These are phyloP conservation scores for Tubosaeta sp. DNA, from an alignment of 768 basidiomycete species.

Conservation along the genomic window DNA sequence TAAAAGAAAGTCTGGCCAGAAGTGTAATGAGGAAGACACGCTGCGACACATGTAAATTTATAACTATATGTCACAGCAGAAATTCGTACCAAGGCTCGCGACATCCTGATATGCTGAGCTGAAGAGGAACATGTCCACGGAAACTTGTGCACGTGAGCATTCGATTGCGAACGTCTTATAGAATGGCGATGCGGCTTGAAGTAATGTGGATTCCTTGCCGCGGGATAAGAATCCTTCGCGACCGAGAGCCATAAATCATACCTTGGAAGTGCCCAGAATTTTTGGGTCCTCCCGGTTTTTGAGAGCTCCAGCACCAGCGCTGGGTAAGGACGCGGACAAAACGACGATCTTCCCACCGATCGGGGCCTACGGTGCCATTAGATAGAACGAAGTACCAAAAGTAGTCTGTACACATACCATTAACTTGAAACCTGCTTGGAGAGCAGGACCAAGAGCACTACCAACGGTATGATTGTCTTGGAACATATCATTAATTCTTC, in stretches of 20 bases:
- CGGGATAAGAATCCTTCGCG: conserved; percentile 1
- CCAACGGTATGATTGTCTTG: conserved; percentile 91
- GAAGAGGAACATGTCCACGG: conserved; percentile 99
- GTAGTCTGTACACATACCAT: conserved; percentile 51
- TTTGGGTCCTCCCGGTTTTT: conserved; percentile 98
- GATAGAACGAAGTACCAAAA: background rate
- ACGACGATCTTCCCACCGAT: conserved; percentile 95
- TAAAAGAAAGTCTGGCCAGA: conserved; percentile 98
- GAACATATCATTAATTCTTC: conserved; percentile 93
- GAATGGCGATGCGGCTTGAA: conserved; percentile 92
- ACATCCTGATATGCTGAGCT: conserved; percentile 92
- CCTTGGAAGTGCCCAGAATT: conserved; percentile 91
- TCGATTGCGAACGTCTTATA: conserved; percentile 99
- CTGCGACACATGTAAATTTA: conserved; percentile 35
- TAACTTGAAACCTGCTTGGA: conserved; percentile 94
- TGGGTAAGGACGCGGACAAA: conserved; percentile 82
- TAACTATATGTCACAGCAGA: background rate
- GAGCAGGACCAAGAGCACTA: conserved; percentile 89
- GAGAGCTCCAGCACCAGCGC: conserved; percentile 81
- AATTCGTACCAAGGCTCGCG: conserved; percentile 69
- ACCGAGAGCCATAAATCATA: conserved; percentile 20
- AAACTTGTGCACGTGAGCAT: conserved; percentile 93
- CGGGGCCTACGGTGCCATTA: conserved; percentile 50
- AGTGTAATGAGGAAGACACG: conserved; percentile 93
- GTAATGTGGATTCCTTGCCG: conserved; percentile 77